Evolutionary conservation across 2,329 filamentous ascomycete genomes (phyloP).

Genomic region (Sodiomyces alkalinus): DNA sequence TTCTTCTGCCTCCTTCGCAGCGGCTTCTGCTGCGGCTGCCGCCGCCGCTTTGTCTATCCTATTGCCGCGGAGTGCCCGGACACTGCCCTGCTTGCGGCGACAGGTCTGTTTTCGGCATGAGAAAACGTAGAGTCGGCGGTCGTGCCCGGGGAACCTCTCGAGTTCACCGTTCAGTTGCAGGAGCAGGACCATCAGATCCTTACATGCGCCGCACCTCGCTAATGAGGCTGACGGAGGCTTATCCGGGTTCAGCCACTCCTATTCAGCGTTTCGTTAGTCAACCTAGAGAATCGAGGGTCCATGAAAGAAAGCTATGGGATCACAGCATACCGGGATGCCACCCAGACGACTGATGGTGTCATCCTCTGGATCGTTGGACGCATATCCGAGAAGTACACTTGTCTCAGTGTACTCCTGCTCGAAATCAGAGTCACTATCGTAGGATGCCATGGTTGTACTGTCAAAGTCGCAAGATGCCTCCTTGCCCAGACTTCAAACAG

Average conservation of each 20-base stretch:
- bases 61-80: slow-evolving; percentile 59
- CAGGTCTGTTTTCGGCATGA: slow-evolving; percentile 66
- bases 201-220: slow-evolving; percentile 78
- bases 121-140: slow-evolving; percentile 78
- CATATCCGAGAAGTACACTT: slow-evolving; percentile 80
- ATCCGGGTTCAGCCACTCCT: slow-evolving; percentile 74
- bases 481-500: background rate
- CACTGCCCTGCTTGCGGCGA: slow-evolving; percentile 65
- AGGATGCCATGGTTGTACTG: slow-evolving; percentile 45
- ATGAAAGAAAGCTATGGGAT: background rate
- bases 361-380: slow-evolving; percentile 61
- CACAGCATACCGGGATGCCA: slow-evolving; percentile 58
- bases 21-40: slow-evolving; percentile 8
- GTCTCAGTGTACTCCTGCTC: slow-evolving; percentile 63
- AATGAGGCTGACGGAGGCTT: slow-evolving; percentile 59
- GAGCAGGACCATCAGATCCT: slow-evolving; percentile 66
- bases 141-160: slow-evolving; percentile 71
- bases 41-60: slow-evolving; percentile 32
- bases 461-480: background rate
- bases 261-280: slow-evolving; percentile 2
- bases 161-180: slow-evolving; percentile 86
- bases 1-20: slow-evolving; percentile 14
- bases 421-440: slow-evolving; percentile 74
- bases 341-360: slow-evolving; percentile 82
- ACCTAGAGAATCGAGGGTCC: background rate